Base-by-base conservation (phyloP, 139 green algal species). In the Chlamydomonas sp. region DNA sequence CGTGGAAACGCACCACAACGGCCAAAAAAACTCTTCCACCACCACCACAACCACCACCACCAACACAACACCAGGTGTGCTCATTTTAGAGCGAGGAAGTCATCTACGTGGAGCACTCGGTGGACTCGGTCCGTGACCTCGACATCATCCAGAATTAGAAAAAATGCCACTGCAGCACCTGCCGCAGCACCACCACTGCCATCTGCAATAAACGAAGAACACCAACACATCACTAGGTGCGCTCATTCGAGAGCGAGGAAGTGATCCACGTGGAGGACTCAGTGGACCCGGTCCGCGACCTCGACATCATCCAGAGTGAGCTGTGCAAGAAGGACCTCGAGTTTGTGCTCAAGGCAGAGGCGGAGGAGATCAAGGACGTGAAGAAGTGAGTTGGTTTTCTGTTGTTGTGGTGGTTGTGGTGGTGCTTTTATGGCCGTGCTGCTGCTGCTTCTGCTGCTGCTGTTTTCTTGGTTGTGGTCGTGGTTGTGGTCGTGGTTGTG, bases 71-170 rank as follows among this genome's bases (percentile, higher is more conserved):
- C 38, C 43, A 54, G 43, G 26, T 72, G 66, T 83, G 93, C 67
- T 86, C 85, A 0, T 99, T 99, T 85, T 95, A 98, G 37, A 85
- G 94, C 71, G 37, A 76, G 24, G 88, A 93, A 65, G 86, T 89
- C 4, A 85, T 80, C 39, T 81, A 89, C 48, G 81, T 87, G 47
- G 79, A 76, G 77, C 95, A 99, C 74, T 75, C 90, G 2, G 81
- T 99, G 22, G 91, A 99, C 76, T 95, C 95, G 0, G 91, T 99
- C 48, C 85, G 86, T 3, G 95, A 98, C 71, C 81, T 99, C 54
- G 90, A 98, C 2, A 98, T 97, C 85, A 97, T 99, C 74, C 58
- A 65, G n/a, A 65, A 26, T 34, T 16, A 65, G 28, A n/a, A n/a
- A n/a, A n/a, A n/a, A n/a, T n/a, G n/a, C n/a, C n/a, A n/a, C n/a